Evolutionary conservation across 768 basidiomycete species (phyloP), one percentile per base, ranked within the genome.

Genomic region (Flagelloscypha sp.): DNA sequence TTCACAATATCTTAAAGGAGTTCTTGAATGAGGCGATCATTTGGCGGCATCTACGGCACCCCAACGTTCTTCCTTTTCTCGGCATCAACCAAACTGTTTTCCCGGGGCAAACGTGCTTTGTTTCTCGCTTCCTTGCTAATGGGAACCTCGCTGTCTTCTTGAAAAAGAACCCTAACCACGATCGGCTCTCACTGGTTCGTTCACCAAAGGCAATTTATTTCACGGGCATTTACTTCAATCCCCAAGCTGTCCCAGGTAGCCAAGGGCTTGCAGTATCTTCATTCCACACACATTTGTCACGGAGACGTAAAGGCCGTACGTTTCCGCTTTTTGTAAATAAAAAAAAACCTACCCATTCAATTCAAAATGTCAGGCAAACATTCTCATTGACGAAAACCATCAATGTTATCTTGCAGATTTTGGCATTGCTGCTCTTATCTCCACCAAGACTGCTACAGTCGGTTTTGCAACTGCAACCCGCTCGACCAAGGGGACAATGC

Each of bases 191-290:
- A 13, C 37, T 31, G 19, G 27, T 36, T 11, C 22, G 16, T 29
- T n/a, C 11, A 13, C 30, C 7, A 12, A 22, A 7, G 15, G 16
- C 8, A 15, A 12, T 11, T 8, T 9, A 21, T 20, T 11, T 11
- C n/a, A 17, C 32, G 2, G 12, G n/a, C n/a, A n/a, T 25, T 20
- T 13, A 21, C 16, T 7, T 9, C 16, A 19, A 7, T 17, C 11
- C 6, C 19, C 20, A 27, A 63, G 63, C 46, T 63, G 16, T 29
- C 53, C 30, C 62, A 64, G 30, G 46, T 61, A 12, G 55, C 52
- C 19, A 35, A 54, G 6, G 62, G 63, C 9, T 27, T 63, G 24
- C 7, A 43, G 18, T 63, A 65, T 34, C 38, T 64, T 29, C 62
- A 65, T 35, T 52, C 47, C 10, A 37, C 42, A 6, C 36, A 19